Evolutionary conservation across 768 basidiomycete species (phyloP), one percentile per base, ranked within the genome.

Genomic region (Cubamyces lactineus): DNA sequence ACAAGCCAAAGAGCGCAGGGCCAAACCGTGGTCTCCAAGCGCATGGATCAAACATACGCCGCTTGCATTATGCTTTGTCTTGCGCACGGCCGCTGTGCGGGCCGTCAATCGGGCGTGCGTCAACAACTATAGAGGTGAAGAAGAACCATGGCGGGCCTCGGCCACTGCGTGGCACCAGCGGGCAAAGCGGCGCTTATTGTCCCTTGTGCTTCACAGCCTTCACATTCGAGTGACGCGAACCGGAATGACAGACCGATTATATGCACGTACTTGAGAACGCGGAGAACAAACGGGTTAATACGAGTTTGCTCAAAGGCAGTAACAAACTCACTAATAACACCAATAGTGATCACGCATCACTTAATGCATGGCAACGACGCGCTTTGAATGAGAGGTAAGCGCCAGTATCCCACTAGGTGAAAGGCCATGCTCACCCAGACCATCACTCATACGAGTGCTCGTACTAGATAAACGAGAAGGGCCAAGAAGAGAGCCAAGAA

Each of bases 361-460:
- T 9, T 11, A 34, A 5, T 16, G n/a, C 42, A 43, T 16, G 11
- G n/a, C 19, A 16, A 21, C 5, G 42, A 16, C 12, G 12, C 16
- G 9, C 42, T 19, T 3, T 12, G 2, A 4, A 11, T 17, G 7
- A 6, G 19, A 43, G 42, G 17, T 43, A 11, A 43, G 42, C 11
- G 5, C 15, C 16, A 43, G 15, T 43, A 43, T 19, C 16, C 11
- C 16, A 12, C 11, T 1, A 43, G 1, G n/a, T 6, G 42, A 43
- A 34, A 47, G 19, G 19, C 24, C 12, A 47, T 23, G 12, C 19
- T 49, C 23, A 23, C 28, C 48, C 48, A 15, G 16, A 13, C 19
- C 1, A 45, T 24, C 3, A 16, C 8, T 49, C 53, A 61, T 53
- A 43, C 2, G 70, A 16, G 73, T 80, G 48, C 80, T 81, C 73